These are phyloP conservation scores for Fistulifera solaris DNA, from an alignment of 108 stramenopile species.

Conservation along the genomic window DNA sequence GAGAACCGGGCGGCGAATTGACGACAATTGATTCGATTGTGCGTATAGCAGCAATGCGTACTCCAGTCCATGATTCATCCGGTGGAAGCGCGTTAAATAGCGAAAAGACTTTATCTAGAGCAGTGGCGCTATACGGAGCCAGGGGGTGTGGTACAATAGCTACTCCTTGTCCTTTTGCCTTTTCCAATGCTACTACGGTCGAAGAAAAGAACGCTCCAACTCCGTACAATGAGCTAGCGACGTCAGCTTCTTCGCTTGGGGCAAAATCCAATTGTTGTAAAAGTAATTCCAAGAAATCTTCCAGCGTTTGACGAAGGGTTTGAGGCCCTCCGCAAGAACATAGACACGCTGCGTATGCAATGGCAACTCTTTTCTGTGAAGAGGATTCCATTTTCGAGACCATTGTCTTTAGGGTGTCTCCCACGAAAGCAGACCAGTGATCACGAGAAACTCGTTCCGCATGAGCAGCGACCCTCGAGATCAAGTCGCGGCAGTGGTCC, in stretches of 20 bases:
- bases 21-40: conserved; percentile 41
- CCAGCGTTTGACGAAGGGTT: conserved; percentile 41
- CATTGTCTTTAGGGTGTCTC: conserved; percentile 26
- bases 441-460: conserved; percentile 23
- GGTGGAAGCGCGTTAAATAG: conserved; percentile 10
- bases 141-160: conserved; percentile 66
- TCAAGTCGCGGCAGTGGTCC: conserved; percentile 41
- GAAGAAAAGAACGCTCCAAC: conserved; percentile 69
- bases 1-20: background rate
- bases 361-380: conserved; percentile 42
- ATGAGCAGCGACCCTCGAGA: conserved; percentile 38
- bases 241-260: background rate
- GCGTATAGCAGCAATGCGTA: conserved; percentile 30
- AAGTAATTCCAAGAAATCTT: conserved; percentile 25
- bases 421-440: conserved; percentile 57
- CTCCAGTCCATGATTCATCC: conserved; percentile 7
- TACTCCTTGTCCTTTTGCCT: conserved; percentile 28
- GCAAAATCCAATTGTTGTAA: conserved; percentile 34
- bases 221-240: conserved; percentile 24
- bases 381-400: conserved; percentile 29
- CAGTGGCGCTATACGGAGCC: conserved; percentile 21
- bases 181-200: conserved; percentile 35
- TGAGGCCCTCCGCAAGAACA: conserved; percentile 49
- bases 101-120: conserved; percentile 20
- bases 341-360: conserved; percentile 71